A percentile compares a stretch with the other conserved stretches of the same genome.
phyloP scores from a whole-genome alignment of 1,139 yeast species.

The Scheffersomyces parashehatae region DNA sequence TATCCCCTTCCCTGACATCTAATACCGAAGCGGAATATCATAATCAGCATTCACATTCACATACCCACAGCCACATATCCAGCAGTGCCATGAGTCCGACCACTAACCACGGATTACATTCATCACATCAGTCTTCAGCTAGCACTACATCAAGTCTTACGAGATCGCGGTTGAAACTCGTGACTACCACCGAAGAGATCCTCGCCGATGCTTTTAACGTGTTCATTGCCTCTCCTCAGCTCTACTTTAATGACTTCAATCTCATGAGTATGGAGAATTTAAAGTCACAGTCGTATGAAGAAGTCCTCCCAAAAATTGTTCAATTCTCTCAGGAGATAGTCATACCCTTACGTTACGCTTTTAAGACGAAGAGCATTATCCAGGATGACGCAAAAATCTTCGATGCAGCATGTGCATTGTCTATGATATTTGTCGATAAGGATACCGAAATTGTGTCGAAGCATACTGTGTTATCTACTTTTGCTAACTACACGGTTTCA shows the following conservation, averaged over 20 bases:
- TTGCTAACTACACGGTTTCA: slow-evolving; percentile 30
- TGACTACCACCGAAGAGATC: slow-evolving; percentile 30
- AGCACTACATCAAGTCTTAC: background rate
- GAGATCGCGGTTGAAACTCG: slow-evolving; percentile 7
- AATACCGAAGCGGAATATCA: background rate
- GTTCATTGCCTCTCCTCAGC: slow-evolving; percentile 35
- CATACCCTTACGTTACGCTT: slow-evolving; percentile 35
- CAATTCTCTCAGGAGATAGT: slow-evolving; percentile 29
- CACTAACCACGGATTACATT: background rate
- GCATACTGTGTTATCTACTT: slow-evolving; percentile 24
- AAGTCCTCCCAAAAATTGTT: slow-evolving; percentile 11
- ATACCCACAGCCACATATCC: background rate
- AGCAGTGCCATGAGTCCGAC: too few species aligned
- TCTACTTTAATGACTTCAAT: slow-evolving; percentile 33
- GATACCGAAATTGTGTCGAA: slow-evolving; percentile 18
- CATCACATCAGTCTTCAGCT: background rate
- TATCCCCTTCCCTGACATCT: background rate
- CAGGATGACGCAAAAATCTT: slow-evolving; percentile 26
- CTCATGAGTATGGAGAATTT: slow-evolving; percentile 23
- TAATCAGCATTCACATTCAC: background rate
- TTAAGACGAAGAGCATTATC: slow-evolving; percentile 21
- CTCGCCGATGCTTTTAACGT: slow-evolving; percentile 38
- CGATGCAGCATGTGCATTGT: slow-evolving; percentile 37
- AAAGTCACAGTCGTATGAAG: slow-evolving; percentile 7
- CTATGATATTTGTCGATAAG: slow-evolving; percentile 31